Percentiles rank a stretch among this genome's conserved stretches.
phyloP scores from a whole-genome alignment of 1,284 basidiomycete species.

The Ustilago xerochloae region DNA sequence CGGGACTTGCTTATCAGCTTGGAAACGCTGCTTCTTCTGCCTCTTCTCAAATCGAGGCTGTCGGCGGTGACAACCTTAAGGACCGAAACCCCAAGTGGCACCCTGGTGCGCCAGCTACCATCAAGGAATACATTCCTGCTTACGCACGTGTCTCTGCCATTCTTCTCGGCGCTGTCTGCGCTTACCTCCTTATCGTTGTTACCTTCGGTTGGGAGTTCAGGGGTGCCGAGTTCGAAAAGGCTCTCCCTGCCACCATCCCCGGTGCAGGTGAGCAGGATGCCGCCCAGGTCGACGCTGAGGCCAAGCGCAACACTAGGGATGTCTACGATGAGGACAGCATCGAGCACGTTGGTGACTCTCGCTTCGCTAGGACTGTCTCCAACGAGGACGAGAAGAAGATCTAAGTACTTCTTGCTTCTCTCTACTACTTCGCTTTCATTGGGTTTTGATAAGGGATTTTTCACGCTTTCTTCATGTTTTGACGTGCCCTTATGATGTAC shows the following conservation, averaged over 20 bases:
- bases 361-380: neutral
- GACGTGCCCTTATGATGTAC: too few species aligned
- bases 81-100: slow-evolving; percentile 50
- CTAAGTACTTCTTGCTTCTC: neutral
- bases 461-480: too few species aligned
- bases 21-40: slow-evolving; percentile 83
- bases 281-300: neutral
- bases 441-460: too few species aligned
- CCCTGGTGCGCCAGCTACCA: slow-evolving; percentile 19
- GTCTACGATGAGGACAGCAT: slow-evolving; percentile 37
- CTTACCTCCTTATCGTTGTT: slow-evolving; percentile 64
- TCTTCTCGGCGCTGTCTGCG: slow-evolving; percentile 76
- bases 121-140: slow-evolving; percentile 75
- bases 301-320: neutral
- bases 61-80: slow-evolving; percentile 70
- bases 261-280: slow-evolving; percentile 38
- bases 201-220: slow-evolving; percentile 70
- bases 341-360: slow-evolving; percentile 40
- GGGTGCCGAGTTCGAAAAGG: slow-evolving; percentile 79
- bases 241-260: slow-evolving; percentile 23
- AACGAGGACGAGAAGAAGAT: slow-evolving; percentile 40
- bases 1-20: slow-evolving; percentile 86
- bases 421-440: neutral
- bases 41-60: slow-evolving; percentile 89
- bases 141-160: slow-evolving; percentile 90